A percentile compares a stretch with the other conserved stretches of the same genome.
Conservation (phyloP, 2,329 filamentous ascomycete species). For the Fusarium armeniacum region DNA sequence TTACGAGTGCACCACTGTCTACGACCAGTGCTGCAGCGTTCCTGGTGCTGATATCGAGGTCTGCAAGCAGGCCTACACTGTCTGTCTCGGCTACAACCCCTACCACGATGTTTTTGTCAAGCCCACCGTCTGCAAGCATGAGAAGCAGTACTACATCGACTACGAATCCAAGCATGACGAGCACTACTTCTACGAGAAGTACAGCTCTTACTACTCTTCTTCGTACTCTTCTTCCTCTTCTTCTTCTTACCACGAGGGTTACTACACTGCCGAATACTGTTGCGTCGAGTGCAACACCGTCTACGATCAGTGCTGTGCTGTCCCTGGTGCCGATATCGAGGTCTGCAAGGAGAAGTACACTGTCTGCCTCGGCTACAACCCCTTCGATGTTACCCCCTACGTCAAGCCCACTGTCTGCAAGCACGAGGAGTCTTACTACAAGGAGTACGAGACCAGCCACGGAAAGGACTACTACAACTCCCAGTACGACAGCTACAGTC, state of each 20-base stretch:
- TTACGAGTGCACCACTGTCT: slow-evolving; percentile 31
- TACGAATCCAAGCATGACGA: slow-evolving; percentile 29
- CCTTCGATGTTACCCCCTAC: slow-evolving; percentile 17
- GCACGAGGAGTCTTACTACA: slow-evolving; percentile 36
- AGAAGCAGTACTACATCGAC: slow-evolving; percentile 31
- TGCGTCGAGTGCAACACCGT: slow-evolving; percentile 34
- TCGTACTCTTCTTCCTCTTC: slow-evolving; percentile 2
- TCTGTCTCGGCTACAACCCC: slow-evolving; percentile 37
- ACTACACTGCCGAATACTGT: slow-evolving; percentile 39
- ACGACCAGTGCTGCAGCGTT: slow-evolving; percentile 31
- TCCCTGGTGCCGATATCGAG: slow-evolving; percentile 16
- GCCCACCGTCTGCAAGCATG: slow-evolving; percentile 36
- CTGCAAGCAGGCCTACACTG: slow-evolving; percentile 29
- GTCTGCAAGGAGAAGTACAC: slow-evolving; percentile 34
- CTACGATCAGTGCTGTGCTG: slow-evolving; percentile 35
- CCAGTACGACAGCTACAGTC: slow-evolving; percentile 12
- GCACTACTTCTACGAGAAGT: slow-evolving; percentile 24
- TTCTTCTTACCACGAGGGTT: slow-evolving; percentile 24
- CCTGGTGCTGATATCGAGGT: slow-evolving; percentile 10
- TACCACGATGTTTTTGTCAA: background rate
- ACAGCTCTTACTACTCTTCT: slow-evolving; percentile 16
- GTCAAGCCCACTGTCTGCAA: slow-evolving; percentile 30
- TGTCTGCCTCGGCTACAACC: slow-evolving; percentile 36
- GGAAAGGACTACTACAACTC: slow-evolving; percentile 23
- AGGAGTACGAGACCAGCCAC: slow-evolving; percentile 23